A percentile compares a stretch with the other conserved stretches of the same genome.
phyloP scores from a whole-genome alignment of 768 basidiomycete species.

The Leccinum arenicola region DNA sequence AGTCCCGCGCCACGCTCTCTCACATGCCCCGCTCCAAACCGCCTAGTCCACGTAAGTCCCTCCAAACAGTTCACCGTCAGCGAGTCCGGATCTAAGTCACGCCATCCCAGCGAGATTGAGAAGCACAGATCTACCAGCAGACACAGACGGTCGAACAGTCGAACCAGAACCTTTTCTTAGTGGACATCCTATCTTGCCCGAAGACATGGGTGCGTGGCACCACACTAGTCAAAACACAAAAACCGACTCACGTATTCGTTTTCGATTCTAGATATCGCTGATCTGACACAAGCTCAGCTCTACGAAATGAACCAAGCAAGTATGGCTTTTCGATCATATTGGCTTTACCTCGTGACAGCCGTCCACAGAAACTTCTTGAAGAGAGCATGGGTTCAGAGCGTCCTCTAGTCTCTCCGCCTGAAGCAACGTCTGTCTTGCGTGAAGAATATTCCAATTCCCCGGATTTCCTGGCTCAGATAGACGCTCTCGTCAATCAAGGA shows the following conservation, averaged over 20 bases:
- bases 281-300: slow-evolving; percentile 33
- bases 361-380: slow-evolving; percentile 37
- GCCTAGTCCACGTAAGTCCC: slow-evolving; percentile 27
- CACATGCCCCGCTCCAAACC: slow-evolving; percentile 14
- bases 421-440: slow-evolving; percentile 53
- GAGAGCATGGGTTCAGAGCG: slow-evolving; percentile 37
- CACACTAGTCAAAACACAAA: neutral
- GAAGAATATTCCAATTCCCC: slow-evolving; percentile 62
- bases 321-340: neutral
- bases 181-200: slow-evolving; percentile 29
- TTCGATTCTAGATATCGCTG: slow-evolving; percentile 30
- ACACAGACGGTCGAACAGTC: slow-evolving; percentile 3
- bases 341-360: neutral
- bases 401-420: slow-evolving; percentile 54
- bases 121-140: slow-evolving; percentile 25
- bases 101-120: slow-evolving; percentile 21
- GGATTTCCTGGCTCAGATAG: slow-evolving; percentile 71
- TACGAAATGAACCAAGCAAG: slow-evolving; percentile 42
- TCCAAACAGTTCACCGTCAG: neutral
- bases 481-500: slow-evolving; percentile 60
- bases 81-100: neutral
- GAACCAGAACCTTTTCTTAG: slow-evolving; percentile 21
- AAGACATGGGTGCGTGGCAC: slow-evolving; percentile 28
- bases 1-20: neutral
- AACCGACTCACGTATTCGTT: neutral